phyloP scores from a whole-genome alignment of 306 rosid species.

The Adenanthera pavonina region DNA sequence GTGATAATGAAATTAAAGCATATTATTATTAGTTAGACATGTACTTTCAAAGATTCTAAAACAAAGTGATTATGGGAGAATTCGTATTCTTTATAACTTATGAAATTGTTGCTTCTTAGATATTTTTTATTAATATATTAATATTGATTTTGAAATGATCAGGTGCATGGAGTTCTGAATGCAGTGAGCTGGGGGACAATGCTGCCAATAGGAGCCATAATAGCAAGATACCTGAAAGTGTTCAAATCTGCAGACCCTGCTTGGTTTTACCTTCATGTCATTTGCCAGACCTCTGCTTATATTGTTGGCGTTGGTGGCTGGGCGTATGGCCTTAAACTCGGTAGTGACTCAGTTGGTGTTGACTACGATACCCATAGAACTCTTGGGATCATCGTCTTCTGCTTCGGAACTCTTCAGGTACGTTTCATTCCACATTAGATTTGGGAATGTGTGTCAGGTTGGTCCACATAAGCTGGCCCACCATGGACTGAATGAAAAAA shows the following conservation, averaged over 20 bases:
- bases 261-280: conserved; percentile 86
- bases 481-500: too few relatives aligned
- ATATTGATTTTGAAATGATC: not conserved
- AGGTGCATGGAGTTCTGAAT: conserved; percentile 80
- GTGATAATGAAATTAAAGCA: too few relatives aligned
- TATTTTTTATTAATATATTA: too few relatives aligned
- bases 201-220: conserved; percentile 73
- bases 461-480: too few relatives aligned
- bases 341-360: conserved; percentile 55
- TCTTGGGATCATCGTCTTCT: conserved; percentile 66
- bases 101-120: too few relatives aligned
- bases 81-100: too few relatives aligned
- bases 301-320: conserved; percentile 83
- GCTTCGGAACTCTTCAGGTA: conserved; percentile 90
- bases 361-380: conserved; percentile 48
- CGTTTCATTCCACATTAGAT: too few relatives aligned
- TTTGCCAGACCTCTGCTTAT: conserved; percentile 84
- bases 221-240: conserved; percentile 79
- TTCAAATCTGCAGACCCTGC: conserved; percentile 89
- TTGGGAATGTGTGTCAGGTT: too few relatives aligned
- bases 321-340: conserved; percentile 84
- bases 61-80: too few relatives aligned
- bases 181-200: conserved; percentile 83
- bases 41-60: too few relatives aligned
- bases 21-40: too few relatives aligned